Evolutionary conservation across 176 grass and related monocot species (phyloP).

Genomic region (Aegilops umbellulata): DNA sequence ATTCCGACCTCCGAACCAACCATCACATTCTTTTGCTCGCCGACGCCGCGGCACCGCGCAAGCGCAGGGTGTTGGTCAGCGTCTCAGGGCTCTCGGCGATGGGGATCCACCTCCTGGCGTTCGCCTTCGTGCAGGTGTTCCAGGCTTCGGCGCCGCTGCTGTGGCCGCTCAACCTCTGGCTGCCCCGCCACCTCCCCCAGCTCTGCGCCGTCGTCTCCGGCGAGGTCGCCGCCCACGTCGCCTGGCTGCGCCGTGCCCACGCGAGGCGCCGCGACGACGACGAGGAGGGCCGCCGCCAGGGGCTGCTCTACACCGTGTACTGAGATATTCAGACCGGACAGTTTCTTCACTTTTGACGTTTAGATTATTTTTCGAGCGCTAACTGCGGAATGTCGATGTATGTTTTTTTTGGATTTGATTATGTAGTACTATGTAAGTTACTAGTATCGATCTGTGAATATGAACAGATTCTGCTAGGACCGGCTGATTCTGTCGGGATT

Average conservation of each 20-base stretch:
- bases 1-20: neutral
- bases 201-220: conserved; percentile 16
- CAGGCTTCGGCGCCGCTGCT: conserved; percentile 33
- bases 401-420: no score
- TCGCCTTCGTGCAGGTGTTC: conserved; percentile 34
- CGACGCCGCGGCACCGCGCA: neutral
- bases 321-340: neutral
- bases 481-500: no score
- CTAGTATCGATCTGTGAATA: no score
- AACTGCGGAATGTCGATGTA: no score
- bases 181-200: conserved; percentile 33
- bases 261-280: neutral
- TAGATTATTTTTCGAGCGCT: no score
- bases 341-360: neutral
- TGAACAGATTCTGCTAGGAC: no score
- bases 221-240: neutral
- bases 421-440: no score
- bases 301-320: conserved; percentile 2
- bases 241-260: conserved; percentile 9
- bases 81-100: neutral
- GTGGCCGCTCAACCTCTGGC: conserved; percentile 29
- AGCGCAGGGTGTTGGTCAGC: neutral
- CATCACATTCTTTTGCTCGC: neutral
- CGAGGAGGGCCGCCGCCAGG: neutral
- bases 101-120: conserved; percentile 27